Base-by-base conservation (phyloP, 345 rosid genomes). In the Anacardium occidentale region DNA sequence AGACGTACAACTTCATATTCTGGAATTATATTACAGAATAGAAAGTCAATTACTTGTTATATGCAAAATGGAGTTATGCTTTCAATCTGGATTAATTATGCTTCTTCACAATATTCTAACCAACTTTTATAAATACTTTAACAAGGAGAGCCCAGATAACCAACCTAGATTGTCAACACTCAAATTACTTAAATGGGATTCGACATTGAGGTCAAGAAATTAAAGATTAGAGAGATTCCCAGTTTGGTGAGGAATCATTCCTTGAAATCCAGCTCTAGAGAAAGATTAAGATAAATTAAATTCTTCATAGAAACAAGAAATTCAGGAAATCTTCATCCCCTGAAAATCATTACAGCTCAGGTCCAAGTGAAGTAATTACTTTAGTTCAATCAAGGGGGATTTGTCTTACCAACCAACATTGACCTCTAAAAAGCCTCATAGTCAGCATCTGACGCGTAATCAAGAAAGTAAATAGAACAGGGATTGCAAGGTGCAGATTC, bases 191-290 rank as follows among this genome's bases (percentile, higher is more conserved):
- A 5, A n/a, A n/a, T n/a, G n/a, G n/a, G n/a, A n/a, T n/a, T n/a
- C n/a, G n/a, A n/a, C 0, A 24, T 22, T 37, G n/a, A 81, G 65
- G 42, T 78, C 69, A 26, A 76, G 77, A 25, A 21, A 71, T 2
- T 37, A 70, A n/a, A 80, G 25, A 56, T 69, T 64, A 0, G 83
- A 67, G 17, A 80, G 82, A 18, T 81, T 81, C 25, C 78, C 83
- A 0, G 74, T 68, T 56, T 72, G 70, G 24, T 44, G 59, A 34
- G 78, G 78, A 72, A 79, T 25, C 64, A n/a, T 2, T 37, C 81
- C 81, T 0, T 6, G 48, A 60, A 79, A 83, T 42, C 75, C 55
- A 12, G 74, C 24, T 10, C 4, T 11, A 22, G 72, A n/a, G n/a
- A 68, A 45, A 82, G 81, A 64, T 75, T 64, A 10, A 83, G 78